Evolutionary conservation across 2,329 filamentous ascomycete genomes (phyloP), one percentile per base, ranked within the genome.

Genomic region (Hypomyces rosellus): DNA sequence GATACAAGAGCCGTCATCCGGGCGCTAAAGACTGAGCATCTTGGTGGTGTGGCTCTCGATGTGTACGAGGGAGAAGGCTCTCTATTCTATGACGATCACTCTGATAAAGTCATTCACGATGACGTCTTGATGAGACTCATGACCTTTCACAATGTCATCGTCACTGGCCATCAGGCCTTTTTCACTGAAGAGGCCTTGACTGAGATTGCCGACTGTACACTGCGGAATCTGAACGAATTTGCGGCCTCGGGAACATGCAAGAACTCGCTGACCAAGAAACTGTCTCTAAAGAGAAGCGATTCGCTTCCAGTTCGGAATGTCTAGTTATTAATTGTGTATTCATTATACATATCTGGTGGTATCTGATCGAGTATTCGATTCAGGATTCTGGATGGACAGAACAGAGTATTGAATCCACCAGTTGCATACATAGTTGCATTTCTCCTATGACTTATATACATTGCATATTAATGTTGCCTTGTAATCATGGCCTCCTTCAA

Each of bases 81-180:
- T 37, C 66, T 85, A 34, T 86, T 86, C 60, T 86, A 86, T 63
- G 74, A 79, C 57, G 82, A 86, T 56, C 80, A 83, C 59, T 84
- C 80, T 5, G 74, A 71, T 13, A 75, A 82, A 54, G 81, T 86
- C 57, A 84, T 86, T 55, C 72, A 85, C 45, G 84, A 87, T 59
- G 82, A 86, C 57, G 71, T 77, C 50, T 69, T 87, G 41, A 83
- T 82, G 75, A 75, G 83, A 5, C 65, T 87, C 54, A 79, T 83
- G 66, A 85, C 82, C 1, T 86, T 86, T 58, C 83, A 76, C 52
- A 86, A 86, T 55, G 83, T 85, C 3, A 63, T 87, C 41, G 69
- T 87, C 52, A 83, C 77, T 55, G 82, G 83, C 0, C 84, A 87
- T 57, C 84, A 86, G 69, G 84, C 80, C 1, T 87, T 86, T 67